Percentiles rank a stretch among this genome's conserved stretches.
These are phyloP conservation scores for Linnemannia zychae DNA, from an alignment of 192 early-diverging fungal species.

Conservation along the genomic window DNA sequence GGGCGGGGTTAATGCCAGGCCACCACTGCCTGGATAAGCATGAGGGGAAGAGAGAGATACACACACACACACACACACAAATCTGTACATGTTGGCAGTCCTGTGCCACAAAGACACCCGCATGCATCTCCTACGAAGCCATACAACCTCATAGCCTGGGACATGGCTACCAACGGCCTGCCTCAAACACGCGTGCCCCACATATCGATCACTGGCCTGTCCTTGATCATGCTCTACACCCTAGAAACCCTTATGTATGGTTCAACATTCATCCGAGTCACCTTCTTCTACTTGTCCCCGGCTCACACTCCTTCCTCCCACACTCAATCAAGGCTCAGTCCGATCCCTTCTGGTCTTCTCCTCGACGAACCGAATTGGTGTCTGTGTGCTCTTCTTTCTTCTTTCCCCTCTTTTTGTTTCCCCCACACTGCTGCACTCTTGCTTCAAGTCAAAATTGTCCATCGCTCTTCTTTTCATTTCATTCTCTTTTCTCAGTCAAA, in stretches of 20 bases:
- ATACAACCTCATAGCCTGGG: no score
- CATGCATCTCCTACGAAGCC: no score
- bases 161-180: no score
- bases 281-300: neutral
- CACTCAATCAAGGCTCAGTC: neutral
- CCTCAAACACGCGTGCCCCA: no score
- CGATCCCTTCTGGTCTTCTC: neutral
- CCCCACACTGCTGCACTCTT: no score
- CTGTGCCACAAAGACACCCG: no score
- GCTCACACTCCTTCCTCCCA: neutral
- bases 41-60: no score
- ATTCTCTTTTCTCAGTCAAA: neutral
- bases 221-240: no score
- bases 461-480: neutral
- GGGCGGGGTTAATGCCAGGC: neutral
- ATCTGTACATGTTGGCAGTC: no score
- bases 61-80: neutral
- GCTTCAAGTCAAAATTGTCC: no score
- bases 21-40: neutral
- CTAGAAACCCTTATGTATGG: no score
- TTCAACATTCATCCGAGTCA: neutral
- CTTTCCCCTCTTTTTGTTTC: neutral
- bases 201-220: no score
- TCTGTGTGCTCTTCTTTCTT: neutral
- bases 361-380: neutral